These are phyloP conservation scores for Chlorella vulgaris DNA, from an alignment of 139 green algal species.

Conservation along the genomic window DNA sequence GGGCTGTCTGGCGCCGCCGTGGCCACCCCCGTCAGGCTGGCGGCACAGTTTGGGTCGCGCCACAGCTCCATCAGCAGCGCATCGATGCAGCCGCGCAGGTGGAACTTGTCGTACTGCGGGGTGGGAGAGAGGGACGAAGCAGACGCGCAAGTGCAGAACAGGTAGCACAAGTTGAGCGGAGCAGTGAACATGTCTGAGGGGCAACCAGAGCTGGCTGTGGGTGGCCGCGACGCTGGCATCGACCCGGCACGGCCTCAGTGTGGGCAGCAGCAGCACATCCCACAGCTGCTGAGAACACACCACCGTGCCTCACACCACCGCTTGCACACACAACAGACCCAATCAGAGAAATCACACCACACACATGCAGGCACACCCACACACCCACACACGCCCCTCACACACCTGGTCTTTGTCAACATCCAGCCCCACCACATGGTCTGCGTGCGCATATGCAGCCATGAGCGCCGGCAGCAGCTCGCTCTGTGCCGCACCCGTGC, in stretches of 20 bases:
- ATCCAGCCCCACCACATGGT: constrained; percentile 84
- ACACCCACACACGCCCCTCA: too few relatives aligned
- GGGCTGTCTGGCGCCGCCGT: background rate
- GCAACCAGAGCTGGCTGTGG: too few relatives aligned
- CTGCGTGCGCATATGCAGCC: constrained; percentile 68
- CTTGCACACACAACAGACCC: too few relatives aligned
- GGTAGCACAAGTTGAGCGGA: too few relatives aligned
- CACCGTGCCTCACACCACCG: too few relatives aligned
- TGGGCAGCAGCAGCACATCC: too few relatives aligned
- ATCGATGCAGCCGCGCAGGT: constrained; percentile 53
- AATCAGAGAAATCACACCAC: too few relatives aligned
- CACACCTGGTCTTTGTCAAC: constrained; percentile 71
- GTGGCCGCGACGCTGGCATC: too few relatives aligned
- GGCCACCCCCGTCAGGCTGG: constrained; percentile 57
- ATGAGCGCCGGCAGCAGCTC: constrained; percentile 76
- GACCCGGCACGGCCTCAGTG: too few relatives aligned
- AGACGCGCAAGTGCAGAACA: background rate
- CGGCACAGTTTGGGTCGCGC: constrained; percentile 62
- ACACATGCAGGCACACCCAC: too few relatives aligned
- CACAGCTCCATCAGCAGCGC: constrained; percentile 78
- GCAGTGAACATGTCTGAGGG: too few relatives aligned
- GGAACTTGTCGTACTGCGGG: constrained; percentile 74
- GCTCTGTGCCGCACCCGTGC: constrained; percentile 52
- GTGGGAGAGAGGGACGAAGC: background rate
- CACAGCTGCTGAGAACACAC: too few relatives aligned